phyloP scores from a whole-genome alignment of 768 basidiomycete genomes.

The Sarcodon aspratus region DNA sequence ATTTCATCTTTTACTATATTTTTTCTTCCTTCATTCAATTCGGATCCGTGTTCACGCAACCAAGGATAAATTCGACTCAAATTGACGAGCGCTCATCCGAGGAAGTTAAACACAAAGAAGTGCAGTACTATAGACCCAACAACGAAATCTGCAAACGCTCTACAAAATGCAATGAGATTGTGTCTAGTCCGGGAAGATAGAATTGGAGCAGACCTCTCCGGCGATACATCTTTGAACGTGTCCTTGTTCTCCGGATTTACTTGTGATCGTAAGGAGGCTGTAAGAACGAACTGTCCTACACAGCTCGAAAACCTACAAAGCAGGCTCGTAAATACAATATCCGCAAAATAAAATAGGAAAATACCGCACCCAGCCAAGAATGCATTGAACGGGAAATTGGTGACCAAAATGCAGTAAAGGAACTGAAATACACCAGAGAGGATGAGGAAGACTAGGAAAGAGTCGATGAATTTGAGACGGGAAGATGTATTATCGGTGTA shows the following conservation, averaged over 20 bases:
- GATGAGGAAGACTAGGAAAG: constrained; percentile 86
- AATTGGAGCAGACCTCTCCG: constrained; percentile 61
- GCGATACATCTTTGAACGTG: constrained; percentile 86
- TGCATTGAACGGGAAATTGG: constrained; percentile 94
- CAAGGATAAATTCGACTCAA: too few species aligned
- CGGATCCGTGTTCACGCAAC: too few species aligned
- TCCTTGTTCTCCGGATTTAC: constrained; percentile 76
- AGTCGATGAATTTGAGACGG: constrained; percentile 88
- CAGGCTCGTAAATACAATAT: neutral
- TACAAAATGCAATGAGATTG: constrained; percentile 19
- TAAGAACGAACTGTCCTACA: constrained; percentile 94
- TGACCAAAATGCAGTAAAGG: constrained; percentile 81
- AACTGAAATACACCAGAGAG: constrained; percentile 87
- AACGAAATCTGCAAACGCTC: constrained; percentile 96
- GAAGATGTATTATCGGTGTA: constrained; percentile 71
- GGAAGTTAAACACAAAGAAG: constrained; percentile 98
- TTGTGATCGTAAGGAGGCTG: constrained; percentile 86
- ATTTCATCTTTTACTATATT: too few species aligned
- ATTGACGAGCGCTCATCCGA: constrained; percentile 43
- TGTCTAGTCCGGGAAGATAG: neutral
- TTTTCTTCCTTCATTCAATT: too few species aligned
- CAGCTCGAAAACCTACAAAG: constrained; percentile 74
- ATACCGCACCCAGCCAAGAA: constrained; percentile 83
- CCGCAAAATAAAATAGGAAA: neutral
- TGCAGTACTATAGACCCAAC: constrained; percentile 92